A percentile compares a stretch with the other conserved stretches of the same genome.
These are phyloP conservation scores for Penicillium atrosanguineum DNA, from an alignment of 495 filamentous ascomycete genomes.

Conservation along the genomic window DNA sequence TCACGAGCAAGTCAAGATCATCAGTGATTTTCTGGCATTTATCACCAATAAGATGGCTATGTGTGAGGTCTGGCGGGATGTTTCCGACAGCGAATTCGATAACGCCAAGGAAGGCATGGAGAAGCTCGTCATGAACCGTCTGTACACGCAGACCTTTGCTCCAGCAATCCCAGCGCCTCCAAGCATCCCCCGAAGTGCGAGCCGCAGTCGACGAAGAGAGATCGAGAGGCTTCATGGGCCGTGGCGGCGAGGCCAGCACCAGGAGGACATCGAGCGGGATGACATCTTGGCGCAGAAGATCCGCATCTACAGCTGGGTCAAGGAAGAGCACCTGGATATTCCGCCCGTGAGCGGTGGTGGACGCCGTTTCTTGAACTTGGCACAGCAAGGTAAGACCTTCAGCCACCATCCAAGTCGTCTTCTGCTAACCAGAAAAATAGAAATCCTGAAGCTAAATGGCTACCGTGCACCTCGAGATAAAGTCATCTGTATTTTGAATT, in stretches of 20 bases:
- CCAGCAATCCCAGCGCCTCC: conserved; percentile 82
- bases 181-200: conserved; percentile 59
- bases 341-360: conserved; percentile 79
- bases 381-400: conserved; percentile 69
- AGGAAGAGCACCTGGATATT: conserved; percentile 93
- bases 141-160: conserved; percentile 96
- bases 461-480: conserved; percentile 97
- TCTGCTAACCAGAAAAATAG: conserved; percentile 44
- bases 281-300: conserved; percentile 95
- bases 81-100: conserved; percentile 96
- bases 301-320: conserved; percentile 92
- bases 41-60: conserved; percentile 98
- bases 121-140: conserved; percentile 98
- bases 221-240: conserved; percentile 70
- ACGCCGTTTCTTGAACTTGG: conserved; percentile 79
- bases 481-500: conserved; percentile 96
- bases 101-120: conserved; percentile 99
- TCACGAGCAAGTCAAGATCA: conserved; percentile 98
- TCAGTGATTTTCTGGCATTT: conserved; percentile 94
- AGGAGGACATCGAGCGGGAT: conserved; percentile 97
- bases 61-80: conserved; percentile 94
- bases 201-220: conserved; percentile 66
- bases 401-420: neutral
- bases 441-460: conserved; percentile 90
- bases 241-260: conserved; percentile 88